These are phyloP conservation scores for Candida quercuum DNA, from an alignment of 805 yeast species.

Conservation along the genomic window DNA sequence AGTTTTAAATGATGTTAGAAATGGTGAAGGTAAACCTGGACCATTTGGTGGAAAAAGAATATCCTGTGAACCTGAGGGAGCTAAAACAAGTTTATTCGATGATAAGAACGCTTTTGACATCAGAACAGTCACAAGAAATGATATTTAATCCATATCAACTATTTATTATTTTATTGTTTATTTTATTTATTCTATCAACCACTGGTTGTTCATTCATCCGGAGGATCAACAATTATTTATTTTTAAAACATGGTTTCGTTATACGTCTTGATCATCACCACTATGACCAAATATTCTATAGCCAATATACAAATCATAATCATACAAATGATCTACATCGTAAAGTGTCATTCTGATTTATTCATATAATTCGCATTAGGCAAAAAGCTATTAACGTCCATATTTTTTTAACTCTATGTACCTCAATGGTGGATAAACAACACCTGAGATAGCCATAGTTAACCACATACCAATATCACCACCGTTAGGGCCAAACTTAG, in stretches of 20 bases:
- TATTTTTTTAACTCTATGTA: slow-evolving; percentile 56
- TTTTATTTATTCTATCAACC: slow-evolving; percentile 1
- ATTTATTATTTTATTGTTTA: neutral
- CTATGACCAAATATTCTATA: no score
- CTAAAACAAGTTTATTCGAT: slow-evolving; percentile 54
- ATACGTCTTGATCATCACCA: no score
- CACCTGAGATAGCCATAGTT: slow-evolving; percentile 63
- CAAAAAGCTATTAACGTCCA: slow-evolving; percentile 41
- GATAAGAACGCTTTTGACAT: slow-evolving; percentile 61
- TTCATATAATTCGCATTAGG: no score
- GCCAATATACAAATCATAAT: no score
- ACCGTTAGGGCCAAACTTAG: slow-evolving; percentile 54
- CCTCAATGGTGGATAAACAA: slow-evolving; percentile 60
- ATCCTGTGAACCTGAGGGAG: slow-evolving; percentile 73
- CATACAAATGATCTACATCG: no score
- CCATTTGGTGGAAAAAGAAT: slow-evolving; percentile 59
- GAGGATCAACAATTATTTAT: slow-evolving; percentile 2
- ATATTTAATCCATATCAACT: slow-evolving; percentile 37
- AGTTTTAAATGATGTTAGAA: slow-evolving; percentile 56
- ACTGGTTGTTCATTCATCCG: slow-evolving; percentile 2
- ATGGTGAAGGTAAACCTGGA: slow-evolving; percentile 61
- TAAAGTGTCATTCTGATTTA: no score
- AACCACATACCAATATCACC: slow-evolving; percentile 85
- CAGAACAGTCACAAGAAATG: slow-evolving; percentile 65
- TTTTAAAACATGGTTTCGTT: no score